phyloP scores from a whole-genome alignment of 2,329 filamentous ascomycete genomes.

The Hymenoscyphus albidus region DNA sequence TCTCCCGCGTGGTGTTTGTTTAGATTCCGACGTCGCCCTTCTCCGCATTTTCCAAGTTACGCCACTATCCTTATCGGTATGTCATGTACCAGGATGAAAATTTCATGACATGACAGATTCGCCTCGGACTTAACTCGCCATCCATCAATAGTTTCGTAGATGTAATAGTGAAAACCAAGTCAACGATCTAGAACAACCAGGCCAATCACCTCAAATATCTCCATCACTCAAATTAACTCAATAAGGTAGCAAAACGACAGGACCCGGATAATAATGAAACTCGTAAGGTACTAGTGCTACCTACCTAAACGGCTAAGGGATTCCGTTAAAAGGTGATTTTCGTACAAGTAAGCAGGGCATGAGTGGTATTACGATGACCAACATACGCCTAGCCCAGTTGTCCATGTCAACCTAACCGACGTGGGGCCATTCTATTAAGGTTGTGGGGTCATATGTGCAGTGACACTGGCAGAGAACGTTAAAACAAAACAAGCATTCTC shows the following conservation, averaged over 20 bases:
- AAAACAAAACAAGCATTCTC: background rate
- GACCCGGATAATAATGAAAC: too few relatives aligned
- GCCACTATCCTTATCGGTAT: conserved; percentile 7
- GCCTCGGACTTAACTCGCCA: background rate
- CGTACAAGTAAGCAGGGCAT: background rate
- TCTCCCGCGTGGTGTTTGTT: background rate
- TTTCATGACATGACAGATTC: background rate
- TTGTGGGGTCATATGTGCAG: background rate
- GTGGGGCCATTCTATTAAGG: background rate
- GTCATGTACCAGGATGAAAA: background rate
- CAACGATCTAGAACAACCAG: too few relatives aligned
- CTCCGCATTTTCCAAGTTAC: conserved; percentile 6
- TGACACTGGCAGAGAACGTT: background rate
- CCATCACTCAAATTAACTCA: too few relatives aligned
- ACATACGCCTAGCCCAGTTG: background rate
- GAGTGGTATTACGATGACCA: background rate
- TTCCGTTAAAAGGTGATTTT: too few relatives aligned
- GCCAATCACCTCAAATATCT: too few relatives aligned
- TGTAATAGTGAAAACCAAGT: too few relatives aligned
- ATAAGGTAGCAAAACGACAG: too few relatives aligned
- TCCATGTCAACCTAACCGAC: background rate
- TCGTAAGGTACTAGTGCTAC: too few relatives aligned
- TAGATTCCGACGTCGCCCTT: background rate
- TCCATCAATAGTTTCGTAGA: background rate
- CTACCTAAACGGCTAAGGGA: too few relatives aligned